Evolutionary conservation across 1,139 yeast species (phyloP).

Genomic region (Nadsonia commutata): DNA sequence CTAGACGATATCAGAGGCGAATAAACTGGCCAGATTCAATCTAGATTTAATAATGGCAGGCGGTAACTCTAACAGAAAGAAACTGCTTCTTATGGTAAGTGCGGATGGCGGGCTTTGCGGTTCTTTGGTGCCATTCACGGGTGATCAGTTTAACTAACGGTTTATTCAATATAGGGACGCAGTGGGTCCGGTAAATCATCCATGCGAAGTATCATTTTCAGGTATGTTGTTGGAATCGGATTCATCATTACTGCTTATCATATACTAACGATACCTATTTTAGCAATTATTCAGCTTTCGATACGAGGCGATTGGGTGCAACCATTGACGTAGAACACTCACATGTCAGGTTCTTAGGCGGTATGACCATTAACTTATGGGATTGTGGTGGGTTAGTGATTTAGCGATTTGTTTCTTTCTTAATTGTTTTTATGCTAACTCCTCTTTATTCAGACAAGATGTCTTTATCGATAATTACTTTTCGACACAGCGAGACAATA

Average conservation of each 20-base stretch:
- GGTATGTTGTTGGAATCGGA: slow-evolving; percentile 13
- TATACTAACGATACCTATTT: neutral
- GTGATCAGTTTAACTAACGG: slow-evolving; percentile 13
- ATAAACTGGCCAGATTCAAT: no score
- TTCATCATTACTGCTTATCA: neutral
- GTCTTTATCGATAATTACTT: slow-evolving; percentile 91
- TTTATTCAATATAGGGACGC: slow-evolving; percentile 52
- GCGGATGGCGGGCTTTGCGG: neutral
- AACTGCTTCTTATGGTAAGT: slow-evolving; percentile 37
- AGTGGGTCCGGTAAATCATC: slow-evolving; percentile 96
- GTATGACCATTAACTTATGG: slow-evolving; percentile 92
- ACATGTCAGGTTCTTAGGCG: slow-evolving; percentile 79
- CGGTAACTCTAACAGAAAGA: slow-evolving; percentile 24
- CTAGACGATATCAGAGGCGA: no score
- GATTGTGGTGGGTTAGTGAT: slow-evolving; percentile 58
- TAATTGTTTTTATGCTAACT: neutral
- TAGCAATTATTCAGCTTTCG: slow-evolving; percentile 88
- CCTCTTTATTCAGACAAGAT: slow-evolving; percentile 40
- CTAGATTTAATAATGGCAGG: no score
- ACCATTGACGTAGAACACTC: slow-evolving; percentile 97
- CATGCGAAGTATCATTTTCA: slow-evolving; percentile 86
- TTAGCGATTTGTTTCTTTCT: neutral
- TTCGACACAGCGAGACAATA: slow-evolving; percentile 75
- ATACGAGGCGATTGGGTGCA: slow-evolving; percentile 88
- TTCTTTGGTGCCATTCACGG: neutral